Base-by-base conservation (phyloP, 768 basidiomycete genomes). In the Boletus sensibilis region DNA sequence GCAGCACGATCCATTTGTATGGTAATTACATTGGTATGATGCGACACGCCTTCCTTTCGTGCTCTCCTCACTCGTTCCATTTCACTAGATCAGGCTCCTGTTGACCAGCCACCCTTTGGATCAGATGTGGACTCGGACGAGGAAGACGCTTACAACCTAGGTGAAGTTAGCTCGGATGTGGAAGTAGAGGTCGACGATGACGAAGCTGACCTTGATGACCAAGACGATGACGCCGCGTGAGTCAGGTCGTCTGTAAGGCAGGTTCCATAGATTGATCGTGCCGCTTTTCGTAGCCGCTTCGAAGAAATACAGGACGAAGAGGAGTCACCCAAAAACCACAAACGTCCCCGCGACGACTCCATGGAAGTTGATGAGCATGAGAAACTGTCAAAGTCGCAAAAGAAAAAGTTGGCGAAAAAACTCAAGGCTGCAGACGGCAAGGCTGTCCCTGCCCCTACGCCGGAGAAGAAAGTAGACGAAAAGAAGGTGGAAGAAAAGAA, bases 111-210 rank as follows among this genome's bases (percentile, higher is more conserved):
- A 25, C 82, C 83, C 4, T 78, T 72, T 29, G 80, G 76, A 38
- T 73, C 74, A 40, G 82, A 84, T 50, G 66, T 72, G n/a, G 85
- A 84, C 23, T 75, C 76, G 8, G 68, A 68, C 2, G 82, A 88
- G 41, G 85, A 83, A 48, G 84, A 75, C 1, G 68, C 61, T 0
- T 88, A 80, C 58, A 79, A 85, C 62, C 78, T 90, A n/a, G 81
- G 79, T 38, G 87, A 90, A 55, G 86, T 92, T 51, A 87, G 86
- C 73, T 92, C 87, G 7, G 92, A 94, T 64, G 89, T 92, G 39
- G 90, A 93, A 67, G 78, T 93, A 64, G 79, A 93, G 65, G 79
- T 92, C 64, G 78, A 87, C 60, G 77, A 78, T 1, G 80, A 80
- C 37, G 87, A 86, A 27, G 60, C 83, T 52, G 85, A 82, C 14